These are phyloP conservation scores for Teratosphaeria destructans DNA, from an alignment of 2,329 filamentous ascomycete genomes.

Conservation along the genomic window DNA sequence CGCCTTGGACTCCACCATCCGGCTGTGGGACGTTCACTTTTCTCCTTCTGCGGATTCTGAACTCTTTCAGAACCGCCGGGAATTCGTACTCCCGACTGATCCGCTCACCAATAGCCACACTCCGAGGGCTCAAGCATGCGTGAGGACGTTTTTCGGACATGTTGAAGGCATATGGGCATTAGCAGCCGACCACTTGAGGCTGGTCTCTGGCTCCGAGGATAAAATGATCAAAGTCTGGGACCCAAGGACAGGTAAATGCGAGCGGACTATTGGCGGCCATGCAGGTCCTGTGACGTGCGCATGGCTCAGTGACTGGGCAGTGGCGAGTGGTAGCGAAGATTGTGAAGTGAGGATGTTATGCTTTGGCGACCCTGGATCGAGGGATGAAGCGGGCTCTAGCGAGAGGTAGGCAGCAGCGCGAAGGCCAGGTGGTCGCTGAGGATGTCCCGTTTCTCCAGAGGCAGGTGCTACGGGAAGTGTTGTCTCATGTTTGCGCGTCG, in stretches of 20 bases:
- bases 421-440: neutral
- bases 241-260: conserved; percentile 78
- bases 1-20: conserved; percentile 80
- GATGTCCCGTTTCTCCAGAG: neutral
- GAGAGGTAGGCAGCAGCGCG: neutral
- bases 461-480: too few relatives aligned
- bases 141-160: conserved; percentile 92
- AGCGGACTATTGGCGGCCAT: conserved; percentile 85
- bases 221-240: conserved; percentile 96
- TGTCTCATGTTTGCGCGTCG: too few relatives aligned
- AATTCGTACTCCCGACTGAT: conserved; percentile 21
- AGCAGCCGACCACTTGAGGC: conserved; percentile 74
- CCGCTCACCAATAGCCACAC: conserved; percentile 25
- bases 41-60: neutral
- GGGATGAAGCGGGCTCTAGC: neutral
- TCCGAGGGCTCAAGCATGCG: conserved; percentile 45
- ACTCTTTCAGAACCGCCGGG: neutral
- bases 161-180: conserved; percentile 93
- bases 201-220: conserved; percentile 85
- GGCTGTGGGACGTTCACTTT: conserved; percentile 70
- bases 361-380: conserved; percentile 16
- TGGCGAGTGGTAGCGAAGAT: conserved; percentile 89
- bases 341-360: conserved; percentile 65
- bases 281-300: conserved; percentile 87
- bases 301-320: conserved; percentile 75